These are phyloP conservation scores for Dentipellis fragilis DNA, from an alignment of 768 basidiomycete genomes.

Conservation along the genomic window DNA sequence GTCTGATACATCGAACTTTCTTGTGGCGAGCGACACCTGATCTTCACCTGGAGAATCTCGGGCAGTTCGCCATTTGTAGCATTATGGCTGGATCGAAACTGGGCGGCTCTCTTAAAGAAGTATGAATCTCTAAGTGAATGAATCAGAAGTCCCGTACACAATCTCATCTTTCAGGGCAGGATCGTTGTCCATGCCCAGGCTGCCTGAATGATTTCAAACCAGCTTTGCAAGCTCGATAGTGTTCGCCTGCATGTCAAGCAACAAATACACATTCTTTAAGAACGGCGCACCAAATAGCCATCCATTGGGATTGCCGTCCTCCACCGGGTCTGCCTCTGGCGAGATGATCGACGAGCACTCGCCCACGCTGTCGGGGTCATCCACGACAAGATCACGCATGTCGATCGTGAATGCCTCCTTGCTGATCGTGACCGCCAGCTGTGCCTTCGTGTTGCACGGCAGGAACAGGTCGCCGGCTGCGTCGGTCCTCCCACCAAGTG, in stretches of 20 bases:
- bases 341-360: slow-evolving; percentile 67
- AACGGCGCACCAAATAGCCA: slow-evolving; percentile 75
- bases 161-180: no score
- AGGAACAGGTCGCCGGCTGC: slow-evolving; percentile 44
- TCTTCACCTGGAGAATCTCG: no score
- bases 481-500: slow-evolving; percentile 44
- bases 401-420: slow-evolving; percentile 50
- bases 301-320: slow-evolving; percentile 41
- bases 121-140: no score
- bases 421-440: slow-evolving; percentile 50
- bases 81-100: no score
- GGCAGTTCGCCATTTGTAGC: no score
- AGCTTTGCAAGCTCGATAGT: slow-evolving; percentile 50
- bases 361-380: slow-evolving; percentile 41
- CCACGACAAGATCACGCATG: slow-evolving; percentile 51
- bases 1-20: no score
- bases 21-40: no score
- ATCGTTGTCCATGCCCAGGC: no score
- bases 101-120: no score
- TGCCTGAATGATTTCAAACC: slow-evolving; percentile 13
- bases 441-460: slow-evolving; percentile 50
- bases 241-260: slow-evolving; percentile 48
- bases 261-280: slow-evolving; percentile 71
- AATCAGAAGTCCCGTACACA: no score
- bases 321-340: no score